Base-by-base conservation (phyloP, 192 early-diverging fungal genomes). In the Backusella mclennaniae region DNA sequence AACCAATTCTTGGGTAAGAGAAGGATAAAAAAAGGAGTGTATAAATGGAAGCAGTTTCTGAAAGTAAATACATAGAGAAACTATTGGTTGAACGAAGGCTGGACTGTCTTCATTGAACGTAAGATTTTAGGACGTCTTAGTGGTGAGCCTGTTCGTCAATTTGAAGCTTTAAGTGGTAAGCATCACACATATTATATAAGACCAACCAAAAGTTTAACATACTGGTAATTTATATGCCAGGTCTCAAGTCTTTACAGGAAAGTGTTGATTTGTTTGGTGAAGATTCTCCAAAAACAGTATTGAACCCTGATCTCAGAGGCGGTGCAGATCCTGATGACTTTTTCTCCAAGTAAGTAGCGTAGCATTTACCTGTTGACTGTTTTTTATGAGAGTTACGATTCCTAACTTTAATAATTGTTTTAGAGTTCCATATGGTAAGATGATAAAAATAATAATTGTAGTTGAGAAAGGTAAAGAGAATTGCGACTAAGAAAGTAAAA, bases 61-160 rank as follows among this genome's bases (percentile, higher is more conserved):
- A 59, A 35, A 19, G 11, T 59, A 63, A 26, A 29, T 63, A 11
- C 4, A 56, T 82, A 84, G 90, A 87, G 89, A 79, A 84, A 90
- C 73, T 93, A 93, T 78, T 96, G 95, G 97, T 86, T 98, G 35
- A 99, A 98, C 76, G 98, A 99, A 86, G 97, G 97, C 71, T 96
- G 95, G 87, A 98, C 96, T 6, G 90, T 96, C 26, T 97, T 95
- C 82, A 87, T 96, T 69, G 95, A 99, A 85, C 90, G 96, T 79
- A 97, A 96, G 85, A 97, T 99, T 66, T 73, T 91, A 46, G 92
- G 89, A 42, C 87, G 92, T 4, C 86, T 97, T 38, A 87, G 92
- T 74, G 96, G 96, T 69, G 92, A 96, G 76, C 84, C 88, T 36
- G 85, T 84, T 8, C 84, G 90, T 23, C 93, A 98, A 76, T 96